A percentile compares a stretch with the other conserved stretches of the same genome.
Conservation (phyloP, 2,329 filamentous ascomycete species). For the Magnaporthiopsis rhizophila region DNA sequence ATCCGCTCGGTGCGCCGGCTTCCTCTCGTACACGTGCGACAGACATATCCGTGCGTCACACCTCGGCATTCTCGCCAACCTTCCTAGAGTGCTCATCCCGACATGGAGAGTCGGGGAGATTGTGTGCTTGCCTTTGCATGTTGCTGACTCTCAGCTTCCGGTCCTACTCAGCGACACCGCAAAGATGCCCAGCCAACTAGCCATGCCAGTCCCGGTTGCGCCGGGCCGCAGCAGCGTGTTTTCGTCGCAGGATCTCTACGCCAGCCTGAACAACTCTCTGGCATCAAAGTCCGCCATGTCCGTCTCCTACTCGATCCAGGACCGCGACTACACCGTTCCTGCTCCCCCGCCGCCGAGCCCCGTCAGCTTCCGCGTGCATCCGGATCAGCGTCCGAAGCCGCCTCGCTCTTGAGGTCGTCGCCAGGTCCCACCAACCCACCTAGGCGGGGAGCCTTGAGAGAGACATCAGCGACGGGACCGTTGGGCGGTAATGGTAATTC, state of each 20-base stretch:
- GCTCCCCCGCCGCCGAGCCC: slow-evolving; percentile 57
- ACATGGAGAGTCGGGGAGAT: too few relatives aligned
- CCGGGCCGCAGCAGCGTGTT: slow-evolving; percentile 36
- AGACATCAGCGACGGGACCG: neutral
- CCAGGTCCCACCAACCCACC: neutral
- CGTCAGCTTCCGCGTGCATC: slow-evolving; percentile 43
- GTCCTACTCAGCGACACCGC: slow-evolving; percentile 1
- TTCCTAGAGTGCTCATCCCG: neutral
- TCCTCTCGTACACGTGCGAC: neutral
- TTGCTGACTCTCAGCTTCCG: neutral
- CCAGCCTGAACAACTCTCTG: slow-evolving; percentile 44
- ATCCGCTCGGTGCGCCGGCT: neutral
- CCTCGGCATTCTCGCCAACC: neutral
- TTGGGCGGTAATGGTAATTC: neutral
- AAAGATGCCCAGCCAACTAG: slow-evolving; percentile 36
- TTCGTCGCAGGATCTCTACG: slow-evolving; percentile 43
- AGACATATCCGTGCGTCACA: neutral
- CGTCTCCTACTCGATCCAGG: slow-evolving; percentile 42
- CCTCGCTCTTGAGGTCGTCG: slow-evolving; percentile 14
- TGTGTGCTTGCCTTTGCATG: neutral
- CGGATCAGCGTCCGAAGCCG: slow-evolving; percentile 44
- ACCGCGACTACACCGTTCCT: slow-evolving; percentile 56
- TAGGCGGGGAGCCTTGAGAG: neutral
- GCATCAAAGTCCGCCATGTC: slow-evolving; percentile 31
- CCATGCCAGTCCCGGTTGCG: slow-evolving; percentile 39